Evolutionary conservation across 2,329 filamentous ascomycete species (phyloP), one percentile per base, ranked within the genome.

Genomic region (Xylariaceae sp.): DNA sequence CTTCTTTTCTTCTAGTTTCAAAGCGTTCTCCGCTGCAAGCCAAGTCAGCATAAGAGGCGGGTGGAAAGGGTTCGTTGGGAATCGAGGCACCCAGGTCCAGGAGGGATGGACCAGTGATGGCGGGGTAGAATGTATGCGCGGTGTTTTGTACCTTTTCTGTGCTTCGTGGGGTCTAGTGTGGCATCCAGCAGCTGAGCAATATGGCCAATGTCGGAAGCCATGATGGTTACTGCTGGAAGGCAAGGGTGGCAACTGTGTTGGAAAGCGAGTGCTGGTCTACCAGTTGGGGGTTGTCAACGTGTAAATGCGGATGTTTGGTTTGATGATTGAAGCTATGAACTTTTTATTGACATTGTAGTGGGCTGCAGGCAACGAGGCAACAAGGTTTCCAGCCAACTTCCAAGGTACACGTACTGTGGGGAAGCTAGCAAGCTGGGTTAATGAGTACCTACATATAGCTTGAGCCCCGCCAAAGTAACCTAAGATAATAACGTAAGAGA

Each of bases 181-280:
- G 91, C 91, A 74, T 95, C 84, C 60, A 99, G 86, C 73, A 97
- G 82, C 80, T 91, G 85, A 60, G 91, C 88, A 72, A 97, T 78
- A 56, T 76, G 75, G 63, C 75, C 76, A 68, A 84, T 77, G 62
- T 82, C 76, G 63, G 79, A 75, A 69, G 81, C 80, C 82, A 85
- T 85, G 69, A 59, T 63, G 63, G 59, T 58, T 60, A 55, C 45
- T 56, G 54, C 53, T 52, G 30, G 26, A 42, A 13, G 42, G 18
- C 16, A 46, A 39, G 57, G 43, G 29, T 9, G 53, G 45, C 48
- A 39, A 30, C 27, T 16, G 16, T n/a, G 37, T 35, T 32, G 29
- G 33, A 20, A 20, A 21, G 20, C 13, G 37, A 43, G 49, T 33
- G 27, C 49, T 27, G 33, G 39, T 41, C 45, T 24, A 44, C 27